Percentiles rank a stretch among this genome's conserved stretches.
These are phyloP conservation scores for Daldinia sp. DNA, from an alignment of 2,329 filamentous ascomycete genomes.

Conservation along the genomic window DNA sequence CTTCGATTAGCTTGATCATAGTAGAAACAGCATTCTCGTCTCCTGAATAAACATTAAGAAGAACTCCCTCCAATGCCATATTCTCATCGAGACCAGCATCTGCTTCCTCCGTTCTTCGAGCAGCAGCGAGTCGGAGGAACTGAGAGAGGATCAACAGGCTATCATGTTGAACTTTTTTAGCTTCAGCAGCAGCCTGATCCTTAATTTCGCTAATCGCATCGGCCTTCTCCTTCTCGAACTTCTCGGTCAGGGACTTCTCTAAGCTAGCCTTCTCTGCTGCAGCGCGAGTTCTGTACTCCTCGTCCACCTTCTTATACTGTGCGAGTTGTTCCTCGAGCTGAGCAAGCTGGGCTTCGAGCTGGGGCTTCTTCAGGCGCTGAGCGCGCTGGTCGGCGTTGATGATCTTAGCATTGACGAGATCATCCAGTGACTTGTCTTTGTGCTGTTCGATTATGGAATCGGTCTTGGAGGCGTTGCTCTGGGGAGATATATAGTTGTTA, in stretches of 20 bases:
- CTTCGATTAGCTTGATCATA: constrained; percentile 82
- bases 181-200: constrained; percentile 66
- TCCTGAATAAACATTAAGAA: constrained; percentile 82
- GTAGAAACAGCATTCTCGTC: constrained; percentile 79
- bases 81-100: constrained; percentile 77
- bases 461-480: constrained; percentile 79
- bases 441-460: constrained; percentile 77
- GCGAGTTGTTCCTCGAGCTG: constrained; percentile 80
- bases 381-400: constrained; percentile 86
- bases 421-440: constrained; percentile 76
- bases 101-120: constrained; percentile 77
- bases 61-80: constrained; percentile 82
- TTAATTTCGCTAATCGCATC: constrained; percentile 66
- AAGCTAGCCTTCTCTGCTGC: constrained; percentile 69
- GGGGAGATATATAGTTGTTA: constrained; percentile 37
- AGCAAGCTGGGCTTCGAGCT: constrained; percentile 74
- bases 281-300: constrained; percentile 74
- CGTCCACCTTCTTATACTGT: constrained; percentile 80
- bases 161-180: constrained; percentile 69
- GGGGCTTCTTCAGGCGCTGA: constrained; percentile 81
- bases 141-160: constrained; percentile 79
- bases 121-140: constrained; percentile 83
- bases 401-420: constrained; percentile 76
- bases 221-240: constrained; percentile 66
- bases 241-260: constrained; percentile 67